Percentiles rank a stretch among this genome's conserved stretches.
Conservation (phyloP, 306 rosid species). For the Aeschynomene evenia region DNA sequence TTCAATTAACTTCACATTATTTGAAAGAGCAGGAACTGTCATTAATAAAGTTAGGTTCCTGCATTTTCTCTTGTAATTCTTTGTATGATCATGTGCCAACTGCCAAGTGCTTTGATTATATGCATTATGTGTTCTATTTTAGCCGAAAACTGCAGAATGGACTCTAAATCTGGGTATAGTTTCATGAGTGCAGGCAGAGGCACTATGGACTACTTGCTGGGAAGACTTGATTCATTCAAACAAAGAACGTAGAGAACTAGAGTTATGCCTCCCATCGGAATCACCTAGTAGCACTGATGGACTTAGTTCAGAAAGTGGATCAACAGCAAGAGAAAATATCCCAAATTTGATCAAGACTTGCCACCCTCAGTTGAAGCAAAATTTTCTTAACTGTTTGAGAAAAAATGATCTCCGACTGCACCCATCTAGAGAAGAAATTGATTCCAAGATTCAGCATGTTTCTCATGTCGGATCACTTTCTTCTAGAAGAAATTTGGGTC, state of each 20-base stretch:
- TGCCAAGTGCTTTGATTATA: conserved; percentile 19
- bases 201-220: conserved; percentile 60
- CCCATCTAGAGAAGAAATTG: conserved; percentile 51
- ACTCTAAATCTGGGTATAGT: conserved; percentile 38
- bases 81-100: not conserved
- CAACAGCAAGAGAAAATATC: conserved; percentile 42
- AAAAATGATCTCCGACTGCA: conserved; percentile 36
- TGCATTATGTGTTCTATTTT: not conserved
- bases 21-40: not conserved
- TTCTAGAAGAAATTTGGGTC: conserved; percentile 61
- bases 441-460: conserved; percentile 48
- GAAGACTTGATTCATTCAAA: conserved; percentile 55
- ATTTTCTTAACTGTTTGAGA: conserved; percentile 63
- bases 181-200: conserved; percentile 64
- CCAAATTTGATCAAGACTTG: conserved; percentile 43
- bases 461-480: conserved; percentile 36
- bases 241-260: conserved; percentile 42
- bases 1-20: not conserved
- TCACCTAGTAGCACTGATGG: conserved; percentile 30
- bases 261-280: conserved; percentile 46
- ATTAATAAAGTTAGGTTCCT: not conserved
- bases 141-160: conserved; percentile 15
- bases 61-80: not conserved
- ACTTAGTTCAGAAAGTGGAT: conserved; percentile 35
- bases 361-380: conserved; percentile 54